Percentiles rank a stretch among this genome's conserved stretches.
Conservation (phyloP, 768 basidiomycete genomes). For the Termitomyces sp. region DNA sequence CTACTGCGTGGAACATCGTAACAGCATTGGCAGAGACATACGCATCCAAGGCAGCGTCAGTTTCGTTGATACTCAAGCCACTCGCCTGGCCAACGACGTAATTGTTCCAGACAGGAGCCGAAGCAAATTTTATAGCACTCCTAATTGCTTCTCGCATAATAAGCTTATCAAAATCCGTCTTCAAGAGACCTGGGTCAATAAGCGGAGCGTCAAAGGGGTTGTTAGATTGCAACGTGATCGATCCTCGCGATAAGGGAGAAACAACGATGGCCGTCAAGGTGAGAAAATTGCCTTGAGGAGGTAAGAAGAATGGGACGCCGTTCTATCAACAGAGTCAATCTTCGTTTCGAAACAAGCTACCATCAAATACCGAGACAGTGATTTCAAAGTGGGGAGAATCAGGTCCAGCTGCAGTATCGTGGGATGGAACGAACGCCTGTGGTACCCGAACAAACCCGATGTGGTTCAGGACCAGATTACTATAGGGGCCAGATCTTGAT, state of each 20-base stretch:
- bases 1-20: constrained; percentile 18
- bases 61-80: background rate
- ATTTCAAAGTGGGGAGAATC: constrained; percentile 30
- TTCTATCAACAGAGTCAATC: constrained; percentile 2
- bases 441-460: constrained; percentile 25
- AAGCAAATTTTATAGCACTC: constrained; percentile 12
- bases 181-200: constrained; percentile 44
- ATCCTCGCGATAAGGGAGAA: constrained; percentile 3
- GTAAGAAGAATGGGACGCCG: background rate
- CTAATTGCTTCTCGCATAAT: constrained; percentile 20
- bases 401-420: constrained; percentile 27
- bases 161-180: constrained; percentile 14
- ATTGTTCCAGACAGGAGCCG: constrained; percentile 12
- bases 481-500: constrained; percentile 26
- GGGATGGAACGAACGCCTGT: background rate
- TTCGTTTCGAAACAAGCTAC: background rate
- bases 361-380: constrained; percentile 19
- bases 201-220: constrained; percentile 38
- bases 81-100: constrained; percentile 9
- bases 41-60: constrained; percentile 18
- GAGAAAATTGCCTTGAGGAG: constrained; percentile 10
- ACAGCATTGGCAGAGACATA: constrained; percentile 16
- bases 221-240: constrained; percentile 27
- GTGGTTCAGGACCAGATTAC: constrained; percentile 18
- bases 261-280: constrained; percentile 5